These are phyloP conservation scores for Boletus rubescentipes DNA, from an alignment of 768 basidiomycete species.

Conservation along the genomic window DNA sequence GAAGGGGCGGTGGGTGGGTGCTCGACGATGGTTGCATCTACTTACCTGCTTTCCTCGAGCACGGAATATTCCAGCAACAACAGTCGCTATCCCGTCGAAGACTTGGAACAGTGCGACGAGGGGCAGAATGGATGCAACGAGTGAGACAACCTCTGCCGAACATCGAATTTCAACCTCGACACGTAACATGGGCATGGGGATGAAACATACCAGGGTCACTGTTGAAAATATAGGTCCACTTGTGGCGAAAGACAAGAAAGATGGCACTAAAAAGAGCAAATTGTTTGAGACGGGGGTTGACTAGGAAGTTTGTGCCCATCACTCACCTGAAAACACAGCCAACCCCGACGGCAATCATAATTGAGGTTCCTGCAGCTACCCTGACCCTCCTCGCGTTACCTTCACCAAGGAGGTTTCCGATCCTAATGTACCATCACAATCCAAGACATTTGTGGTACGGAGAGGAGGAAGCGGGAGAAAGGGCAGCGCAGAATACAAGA, in stretches of 20 bases:
- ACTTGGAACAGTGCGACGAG: conserved; percentile 81
- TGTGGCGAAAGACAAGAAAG: conserved; percentile 59
- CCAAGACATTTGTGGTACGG: not conserved
- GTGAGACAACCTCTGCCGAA: conserved; percentile 41
- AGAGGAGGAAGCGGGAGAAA: not conserved
- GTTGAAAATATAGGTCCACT: conserved; percentile 78
- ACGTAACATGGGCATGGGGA: not conserved
- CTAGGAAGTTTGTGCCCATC: not conserved
- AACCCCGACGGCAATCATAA: conserved; percentile 66
- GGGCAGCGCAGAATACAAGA: not conserved
- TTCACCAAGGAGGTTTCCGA: conserved; percentile 89
- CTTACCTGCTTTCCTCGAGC: conserved; percentile 75
- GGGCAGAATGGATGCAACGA: conserved; percentile 66
- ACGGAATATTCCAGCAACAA: conserved; percentile 76
- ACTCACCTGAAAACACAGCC: conserved; percentile 64
- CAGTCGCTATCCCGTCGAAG: conserved; percentile 72
- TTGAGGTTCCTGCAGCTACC: conserved; percentile 60
- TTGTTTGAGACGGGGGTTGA: not conserved
- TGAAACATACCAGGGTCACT: conserved; percentile 49
- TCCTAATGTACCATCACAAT: conserved; percentile 39
- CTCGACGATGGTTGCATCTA: not conserved
- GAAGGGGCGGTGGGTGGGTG: not conserved
- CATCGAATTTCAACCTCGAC: not conserved
- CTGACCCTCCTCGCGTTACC: conserved; percentile 70
- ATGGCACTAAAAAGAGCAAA: conserved; percentile 38